These are phyloP conservation scores for Saussurea involucrata DNA, from an alignment of 129 eudicot genomes.

Conservation along the genomic window DNA sequence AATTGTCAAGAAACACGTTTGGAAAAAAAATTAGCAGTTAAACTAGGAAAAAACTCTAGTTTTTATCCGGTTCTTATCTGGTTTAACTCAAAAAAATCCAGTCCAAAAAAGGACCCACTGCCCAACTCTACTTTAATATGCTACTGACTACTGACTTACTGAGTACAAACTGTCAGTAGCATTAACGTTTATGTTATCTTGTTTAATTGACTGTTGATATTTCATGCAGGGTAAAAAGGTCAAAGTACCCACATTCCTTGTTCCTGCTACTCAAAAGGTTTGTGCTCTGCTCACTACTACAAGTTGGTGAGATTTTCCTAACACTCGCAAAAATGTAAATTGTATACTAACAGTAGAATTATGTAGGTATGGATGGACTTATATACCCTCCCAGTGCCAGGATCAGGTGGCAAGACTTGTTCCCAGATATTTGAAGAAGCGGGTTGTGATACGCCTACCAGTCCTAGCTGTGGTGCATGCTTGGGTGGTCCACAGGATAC, in stretches of 20 bases:
- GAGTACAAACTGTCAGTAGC: no score
- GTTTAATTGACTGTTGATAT: not conserved
- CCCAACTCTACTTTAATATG: no score
- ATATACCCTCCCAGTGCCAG: constrained; percentile 77
- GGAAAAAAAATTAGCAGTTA: no score
- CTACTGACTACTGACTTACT: no score
- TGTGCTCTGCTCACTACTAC: not conserved
- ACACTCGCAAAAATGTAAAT: not conserved
- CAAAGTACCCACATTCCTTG: constrained; percentile 83
- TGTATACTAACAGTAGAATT: not conserved
- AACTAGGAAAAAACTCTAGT: no score
- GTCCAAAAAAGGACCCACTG: no score
- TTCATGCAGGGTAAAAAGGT: constrained; percentile 63
- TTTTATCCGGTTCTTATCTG: no score
- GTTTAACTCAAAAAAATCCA: no score
- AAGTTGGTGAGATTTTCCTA: not conserved
- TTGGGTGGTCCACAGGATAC: constrained; percentile 82
- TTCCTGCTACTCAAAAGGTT: constrained; percentile 87
- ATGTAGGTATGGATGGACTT: constrained; percentile 80
- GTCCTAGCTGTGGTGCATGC: constrained; percentile 88
- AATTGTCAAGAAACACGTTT: no score
- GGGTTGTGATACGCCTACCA: constrained; percentile 62
- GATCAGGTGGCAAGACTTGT: constrained; percentile 80
- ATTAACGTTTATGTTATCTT: no score
- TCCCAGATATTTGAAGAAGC: constrained; percentile 81